These are phyloP conservation scores for Sindora glabra DNA, from an alignment of 306 rosid genomes.

Conservation along the genomic window DNA sequence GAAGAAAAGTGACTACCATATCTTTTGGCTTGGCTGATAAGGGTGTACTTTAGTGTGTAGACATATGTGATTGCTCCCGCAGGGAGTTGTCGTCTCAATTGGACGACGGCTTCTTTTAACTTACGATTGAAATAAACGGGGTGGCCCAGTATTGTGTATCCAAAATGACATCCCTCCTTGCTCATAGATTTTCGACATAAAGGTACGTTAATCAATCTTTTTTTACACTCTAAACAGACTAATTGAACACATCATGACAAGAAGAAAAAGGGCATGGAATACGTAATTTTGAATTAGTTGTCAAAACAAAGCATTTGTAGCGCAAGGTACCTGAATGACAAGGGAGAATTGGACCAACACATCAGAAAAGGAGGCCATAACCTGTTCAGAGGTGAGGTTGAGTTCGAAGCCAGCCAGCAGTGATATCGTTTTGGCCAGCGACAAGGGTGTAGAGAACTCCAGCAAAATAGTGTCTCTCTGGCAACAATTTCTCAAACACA, in stretches of 20 bases:
- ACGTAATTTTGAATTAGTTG: too few species aligned
- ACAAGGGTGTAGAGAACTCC: slow-evolving; percentile 51
- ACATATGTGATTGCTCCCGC: slow-evolving; percentile 47
- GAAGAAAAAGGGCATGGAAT: too few species aligned
- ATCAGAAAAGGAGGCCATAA: slow-evolving; percentile 43
- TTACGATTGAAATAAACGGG: slow-evolving; percentile 50
- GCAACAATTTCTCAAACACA: slow-evolving; percentile 31
- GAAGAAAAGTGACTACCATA: slow-evolving; percentile 29
- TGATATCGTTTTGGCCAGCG: slow-evolving; percentile 57
- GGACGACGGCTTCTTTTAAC: slow-evolving; percentile 26
- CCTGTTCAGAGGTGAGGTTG: slow-evolving; percentile 41
- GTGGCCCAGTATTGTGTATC: slow-evolving; percentile 76
- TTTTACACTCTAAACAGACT: too few species aligned
- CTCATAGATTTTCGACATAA: slow-evolving; percentile 28
- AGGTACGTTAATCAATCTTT: too few species aligned
- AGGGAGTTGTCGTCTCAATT: slow-evolving; percentile 27
- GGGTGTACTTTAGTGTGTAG: slow-evolving; percentile 46
- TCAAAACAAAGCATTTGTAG: neutral
- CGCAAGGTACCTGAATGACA: slow-evolving; percentile 29
- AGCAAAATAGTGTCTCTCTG: slow-evolving; percentile 34
- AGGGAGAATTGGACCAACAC: slow-evolving; percentile 39
- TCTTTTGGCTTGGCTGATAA: slow-evolving; percentile 42
- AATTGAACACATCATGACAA: too few species aligned
- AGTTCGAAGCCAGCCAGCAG: slow-evolving; percentile 51
- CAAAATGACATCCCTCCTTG: slow-evolving; percentile 50